These are phyloP conservation scores for Juglanconis sp. DNA, from an alignment of 2,329 filamentous ascomycete genomes.

Conservation along the genomic window DNA sequence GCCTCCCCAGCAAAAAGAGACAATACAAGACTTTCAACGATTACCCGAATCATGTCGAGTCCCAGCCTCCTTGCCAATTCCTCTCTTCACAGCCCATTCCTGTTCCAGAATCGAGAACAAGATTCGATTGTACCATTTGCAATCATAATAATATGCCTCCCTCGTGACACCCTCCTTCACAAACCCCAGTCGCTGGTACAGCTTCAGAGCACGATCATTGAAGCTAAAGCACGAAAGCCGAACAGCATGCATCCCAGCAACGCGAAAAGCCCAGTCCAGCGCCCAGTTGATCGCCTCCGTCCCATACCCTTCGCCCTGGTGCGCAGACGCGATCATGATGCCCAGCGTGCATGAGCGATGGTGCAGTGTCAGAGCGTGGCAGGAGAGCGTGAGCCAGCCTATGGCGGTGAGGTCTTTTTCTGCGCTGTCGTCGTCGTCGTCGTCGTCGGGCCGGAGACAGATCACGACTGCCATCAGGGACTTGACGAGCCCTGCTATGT, in stretches of 20 bases:
- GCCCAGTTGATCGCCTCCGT: conserved; percentile 44
- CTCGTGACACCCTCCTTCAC: conserved; percentile 38
- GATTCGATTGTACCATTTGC: conserved; percentile 36
- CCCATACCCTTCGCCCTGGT: conserved; percentile 35
- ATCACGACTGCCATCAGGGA: conserved; percentile 12
- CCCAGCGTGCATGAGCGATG: conserved; percentile 11
- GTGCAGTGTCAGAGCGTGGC: conserved; percentile 6
- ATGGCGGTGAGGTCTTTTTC: neutral
- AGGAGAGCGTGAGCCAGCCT: conserved; percentile 11
- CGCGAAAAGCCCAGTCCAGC: conserved; percentile 43
- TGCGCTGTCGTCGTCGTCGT: neutral
- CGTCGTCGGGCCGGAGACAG: conserved; percentile 3
- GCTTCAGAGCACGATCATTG: conserved; percentile 37
- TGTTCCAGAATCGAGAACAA: conserved; percentile 35
- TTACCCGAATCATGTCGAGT: no score
- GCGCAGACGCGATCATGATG: conserved; percentile 11
- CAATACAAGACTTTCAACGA: no score
- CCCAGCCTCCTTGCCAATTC: neutral
- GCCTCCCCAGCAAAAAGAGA: no score
- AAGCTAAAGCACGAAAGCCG: conserved; percentile 37
- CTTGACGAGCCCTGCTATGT: neutral
- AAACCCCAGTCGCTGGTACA: conserved; percentile 46
- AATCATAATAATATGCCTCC: conserved; percentile 40
- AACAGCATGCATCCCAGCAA: conserved; percentile 43
- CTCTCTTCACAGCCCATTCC: conserved; percentile 31